Evolutionary conservation across 2,329 filamentous ascomycete species (phyloP).

Genomic region (Emericellopsis cladophorae): DNA sequence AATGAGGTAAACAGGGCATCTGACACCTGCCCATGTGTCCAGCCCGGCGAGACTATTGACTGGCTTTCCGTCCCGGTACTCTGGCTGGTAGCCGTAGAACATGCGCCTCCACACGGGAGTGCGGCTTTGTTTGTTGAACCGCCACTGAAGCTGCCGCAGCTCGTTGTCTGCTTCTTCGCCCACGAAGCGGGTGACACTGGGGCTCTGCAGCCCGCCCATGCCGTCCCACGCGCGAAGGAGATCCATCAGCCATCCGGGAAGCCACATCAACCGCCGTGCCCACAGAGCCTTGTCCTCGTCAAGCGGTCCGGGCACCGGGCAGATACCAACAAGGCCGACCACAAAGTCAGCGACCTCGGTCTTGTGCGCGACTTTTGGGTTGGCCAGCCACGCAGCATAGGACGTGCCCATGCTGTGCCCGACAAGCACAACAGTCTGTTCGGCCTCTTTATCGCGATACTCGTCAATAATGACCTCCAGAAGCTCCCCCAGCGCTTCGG

Average conservation of each 20-base stretch:
- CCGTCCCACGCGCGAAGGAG: conserved; percentile 68
- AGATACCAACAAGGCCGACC: conserved; percentile 69
- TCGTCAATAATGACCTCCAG: conserved; percentile 63
- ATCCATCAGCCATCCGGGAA: conserved; percentile 64
- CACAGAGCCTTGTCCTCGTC: conserved; percentile 29
- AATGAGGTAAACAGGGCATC: conserved; percentile 65
- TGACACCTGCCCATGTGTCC: conserved; percentile 59
- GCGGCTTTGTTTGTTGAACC: conserved; percentile 71
- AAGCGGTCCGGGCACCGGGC: conserved; percentile 57
- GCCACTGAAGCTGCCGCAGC: conserved; percentile 53
- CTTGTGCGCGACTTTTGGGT: conserved; percentile 24
- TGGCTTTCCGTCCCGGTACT: conserved; percentile 37
- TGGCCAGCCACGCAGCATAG: conserved; percentile 58
- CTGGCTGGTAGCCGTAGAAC: conserved; percentile 58
- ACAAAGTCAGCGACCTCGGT: conserved; percentile 48
- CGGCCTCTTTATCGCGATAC: conserved; percentile 50
- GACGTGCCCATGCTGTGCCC: conserved; percentile 87
- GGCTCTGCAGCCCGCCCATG: conserved; percentile 63
- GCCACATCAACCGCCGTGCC: conserved; percentile 45
- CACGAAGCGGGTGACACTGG: conserved; percentile 68
- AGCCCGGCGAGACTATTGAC: conserved; percentile 55
- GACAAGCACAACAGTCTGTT: conserved; percentile 66
- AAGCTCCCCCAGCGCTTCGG: conserved; percentile 62
- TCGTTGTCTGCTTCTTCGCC: conserved; percentile 53
- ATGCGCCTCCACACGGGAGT: conserved; percentile 77